Evolutionary conservation across 2,329 filamentous ascomycete genomes (phyloP).

Genomic region (Epichloe hybrida): DNA sequence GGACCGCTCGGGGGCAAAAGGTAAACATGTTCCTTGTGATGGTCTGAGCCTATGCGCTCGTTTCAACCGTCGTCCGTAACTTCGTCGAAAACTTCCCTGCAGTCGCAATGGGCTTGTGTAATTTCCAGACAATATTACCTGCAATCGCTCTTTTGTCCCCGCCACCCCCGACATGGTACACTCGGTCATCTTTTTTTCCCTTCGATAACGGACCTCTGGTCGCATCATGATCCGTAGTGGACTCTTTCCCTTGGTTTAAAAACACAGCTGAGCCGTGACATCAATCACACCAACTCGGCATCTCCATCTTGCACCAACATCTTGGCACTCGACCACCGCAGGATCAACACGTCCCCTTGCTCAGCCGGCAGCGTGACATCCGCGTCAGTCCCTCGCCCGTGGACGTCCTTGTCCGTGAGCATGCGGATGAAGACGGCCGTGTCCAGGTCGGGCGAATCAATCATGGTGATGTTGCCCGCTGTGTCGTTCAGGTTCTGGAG

Average conservation of each 20-base stretch:
- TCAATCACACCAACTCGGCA: constrained; percentile 48
- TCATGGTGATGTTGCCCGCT: constrained; percentile 80
- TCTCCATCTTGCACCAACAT: constrained; percentile 37
- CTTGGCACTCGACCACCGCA: constrained; percentile 65
- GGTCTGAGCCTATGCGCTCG: no score
- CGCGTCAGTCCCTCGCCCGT: constrained; percentile 48
- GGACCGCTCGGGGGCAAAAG: not conserved
- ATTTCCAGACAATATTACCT: no score
- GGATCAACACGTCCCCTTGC: constrained; percentile 53
- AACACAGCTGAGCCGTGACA: not conserved
- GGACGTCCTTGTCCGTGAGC: constrained; percentile 44
- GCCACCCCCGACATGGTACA: no score
- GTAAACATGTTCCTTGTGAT: not conserved
- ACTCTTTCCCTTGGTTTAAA: no score
- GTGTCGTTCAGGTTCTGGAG: constrained; percentile 84
- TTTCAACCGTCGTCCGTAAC: not conserved
- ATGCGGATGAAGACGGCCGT: constrained; percentile 74
- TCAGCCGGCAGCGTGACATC: constrained; percentile 45
- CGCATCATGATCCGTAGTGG: no score
- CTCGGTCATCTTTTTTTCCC: no score
- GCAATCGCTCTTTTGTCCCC: no score
- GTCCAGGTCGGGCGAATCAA: constrained; percentile 73
- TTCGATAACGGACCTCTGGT: no score
- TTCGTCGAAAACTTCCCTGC: not conserved
- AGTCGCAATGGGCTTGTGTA: no score